Conservation (phyloP, 2,329 filamentous ascomycete genomes). For the Aspergillus fumigatiaffinis region DNA sequence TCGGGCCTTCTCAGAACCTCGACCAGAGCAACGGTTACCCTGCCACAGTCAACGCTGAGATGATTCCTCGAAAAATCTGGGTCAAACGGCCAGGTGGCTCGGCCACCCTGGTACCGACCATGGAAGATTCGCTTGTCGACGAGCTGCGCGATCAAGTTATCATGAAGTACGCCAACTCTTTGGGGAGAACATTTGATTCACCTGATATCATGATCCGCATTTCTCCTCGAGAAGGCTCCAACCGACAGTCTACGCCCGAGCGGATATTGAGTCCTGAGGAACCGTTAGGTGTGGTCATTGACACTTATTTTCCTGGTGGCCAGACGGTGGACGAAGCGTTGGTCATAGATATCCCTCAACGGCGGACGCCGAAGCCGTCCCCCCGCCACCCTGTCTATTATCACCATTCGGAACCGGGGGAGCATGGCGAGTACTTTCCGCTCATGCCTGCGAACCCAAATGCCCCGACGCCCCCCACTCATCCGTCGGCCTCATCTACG, state of each 20-base stretch:
- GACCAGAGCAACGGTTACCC: conserved; percentile 17
- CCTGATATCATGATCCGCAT: conserved; percentile 84
- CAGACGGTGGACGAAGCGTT: conserved; percentile 87
- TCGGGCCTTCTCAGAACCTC: conserved; percentile 17
- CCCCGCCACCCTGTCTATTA: conserved; percentile 55
- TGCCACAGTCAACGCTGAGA: conserved; percentile 24
- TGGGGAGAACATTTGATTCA: conserved; percentile 83
- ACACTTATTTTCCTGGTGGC: conserved; percentile 79
- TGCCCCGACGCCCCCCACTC: conserved; percentile 38
- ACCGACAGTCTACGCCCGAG: conserved; percentile 50
- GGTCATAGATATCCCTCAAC: conserved; percentile 77
- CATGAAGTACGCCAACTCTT: conserved; percentile 87
- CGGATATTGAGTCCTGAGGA: conserved; percentile 81
- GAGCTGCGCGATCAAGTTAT: conserved; percentile 90
- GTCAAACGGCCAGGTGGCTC: conserved; percentile 83
- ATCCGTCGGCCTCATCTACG: conserved; percentile 41
- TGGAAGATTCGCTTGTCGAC: conserved; percentile 87
- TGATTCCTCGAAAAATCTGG: conserved; percentile 73
- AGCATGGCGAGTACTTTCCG: conserved; percentile 80
- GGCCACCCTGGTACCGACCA: conserved; percentile 78
- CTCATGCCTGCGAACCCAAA: conserved; percentile 54
- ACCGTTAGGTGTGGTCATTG: conserved; percentile 70
- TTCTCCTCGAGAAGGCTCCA: conserved; percentile 58
- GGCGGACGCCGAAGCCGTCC: conserved; percentile 75
- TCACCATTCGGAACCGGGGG: conserved; percentile 59